Base-by-base conservation (phyloP, 176 grass and related monocot species). In the Aegilops bicornis region DNA sequence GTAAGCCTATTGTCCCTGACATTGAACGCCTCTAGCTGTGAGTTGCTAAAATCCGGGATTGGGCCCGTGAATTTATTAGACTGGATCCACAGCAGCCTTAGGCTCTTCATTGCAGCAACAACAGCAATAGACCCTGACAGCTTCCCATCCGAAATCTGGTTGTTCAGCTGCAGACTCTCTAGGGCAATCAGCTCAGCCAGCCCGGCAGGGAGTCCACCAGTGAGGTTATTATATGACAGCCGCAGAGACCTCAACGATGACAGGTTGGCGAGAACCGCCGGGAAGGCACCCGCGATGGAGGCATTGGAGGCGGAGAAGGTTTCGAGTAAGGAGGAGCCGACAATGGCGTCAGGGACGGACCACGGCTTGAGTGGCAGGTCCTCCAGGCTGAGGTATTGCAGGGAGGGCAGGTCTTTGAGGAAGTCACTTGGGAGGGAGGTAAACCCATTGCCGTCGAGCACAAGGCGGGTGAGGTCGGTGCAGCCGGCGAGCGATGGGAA, bases 1-100 rank as follows among this genome's bases (percentile, higher is more conserved):
- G 89, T 95, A 64, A 98, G 89, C 45, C 56, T 56, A 83, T 98
- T 98, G 89, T 98, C 93, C 40, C 93, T 86, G 35, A 93, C 89
- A 81, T 92, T 89, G 86, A 98, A 98, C 1, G 82, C 76, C 19
- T 79, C 77, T 43, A 98, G 91, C 67, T 80, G 84, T 1, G 43
- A 86, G 71, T 87, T 59, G 37, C 82, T 89, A 10, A 92, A 87
- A 68, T 98, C 91, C 0, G 96, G 96, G 63, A 98, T 98, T 8
- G 88, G 89, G 50, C 96, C 96, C 0, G 84, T 90, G 83, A 98
- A 98, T 7, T 8, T 67, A 61, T 98, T 98, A 29, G 96, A 98
- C 73, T 95, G 96, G 52, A 98, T 90, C 88, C 84, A 91, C 58
- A 93, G 63, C 33, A 87, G 64, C 20, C 37, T 82, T 68, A 98